Evolutionary conservation across 2,329 filamentous ascomycete species (phyloP), one percentile per base, ranked within the genome.

Genomic region (Xylaria sp.): DNA sequence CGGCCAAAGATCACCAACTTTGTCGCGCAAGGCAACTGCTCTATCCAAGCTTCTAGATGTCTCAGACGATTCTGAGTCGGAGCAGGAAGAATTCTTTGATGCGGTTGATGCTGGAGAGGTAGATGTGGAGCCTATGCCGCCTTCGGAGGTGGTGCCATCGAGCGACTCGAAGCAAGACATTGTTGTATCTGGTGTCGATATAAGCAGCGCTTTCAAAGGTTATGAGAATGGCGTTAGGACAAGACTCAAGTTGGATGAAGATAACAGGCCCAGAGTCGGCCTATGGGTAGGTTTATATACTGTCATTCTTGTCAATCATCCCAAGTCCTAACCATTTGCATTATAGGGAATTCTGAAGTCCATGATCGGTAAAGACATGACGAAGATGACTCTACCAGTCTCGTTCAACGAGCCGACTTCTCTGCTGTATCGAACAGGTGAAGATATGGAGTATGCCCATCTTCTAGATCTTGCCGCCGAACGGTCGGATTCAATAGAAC

Each of bases 361-460:
- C 25, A 98, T 99, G 96, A 97, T 99, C 81, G 96, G 96, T 72
- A 98, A 99, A 80, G 96, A 99, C 78, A 98, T 99, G 96, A 98
- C 96, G 46, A 98, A 97, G 84, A 99, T 99, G 95, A 98, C 96
- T 0, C 84, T 99, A 23, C 96, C 96, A 0, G 96, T 99, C 1
- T 97, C 96, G 0, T 98, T 99, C 85, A 99, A 99, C 82, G 96
- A 99, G 81, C 96, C 96, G 0, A 99, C 96, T 0, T 98, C 96
- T 6, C 85, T 99, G 13, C 87, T 99, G 9, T 96, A 98, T 80
- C 93, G 96, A 78, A 95, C 97, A 52, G 94, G 93, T 5, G 96
- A 99, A 82, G 96, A 99, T 78, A 95, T 99, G 93, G 96, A 99
- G 81, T 99, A 99, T 78, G 92, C 93, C 0, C 94, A 98, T 75